phyloP scores from a whole-genome alignment of 257 asterid species.

The Hygrophila difformis region DNA sequence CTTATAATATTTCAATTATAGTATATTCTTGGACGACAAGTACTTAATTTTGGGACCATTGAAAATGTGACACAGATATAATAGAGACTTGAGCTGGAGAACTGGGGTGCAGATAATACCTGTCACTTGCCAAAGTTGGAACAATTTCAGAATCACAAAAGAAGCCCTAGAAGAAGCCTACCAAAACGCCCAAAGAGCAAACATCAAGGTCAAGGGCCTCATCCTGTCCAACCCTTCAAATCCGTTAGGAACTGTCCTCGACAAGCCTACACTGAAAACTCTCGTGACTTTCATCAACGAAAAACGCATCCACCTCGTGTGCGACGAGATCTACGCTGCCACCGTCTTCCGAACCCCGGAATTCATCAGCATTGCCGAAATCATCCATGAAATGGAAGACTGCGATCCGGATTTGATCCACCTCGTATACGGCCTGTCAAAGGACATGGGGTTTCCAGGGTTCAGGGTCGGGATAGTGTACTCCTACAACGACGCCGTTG shows the following conservation, averaged over 20 bases:
- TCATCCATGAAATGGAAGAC: conserved; percentile 36
- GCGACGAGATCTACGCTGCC: conserved; percentile 71
- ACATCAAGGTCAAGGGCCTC: conserved; percentile 59
- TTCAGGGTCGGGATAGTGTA: conserved; percentile 69
- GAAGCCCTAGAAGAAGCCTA: conserved; percentile 55
- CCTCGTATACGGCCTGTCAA: conserved; percentile 58
- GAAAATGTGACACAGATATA: conserved; percentile 42
- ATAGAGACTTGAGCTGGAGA: conserved; percentile 85
- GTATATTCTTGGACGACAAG: neutral
- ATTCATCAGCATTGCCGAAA: conserved; percentile 45
- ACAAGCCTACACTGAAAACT: conserved; percentile 24
- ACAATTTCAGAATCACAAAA: conserved; percentile 47
- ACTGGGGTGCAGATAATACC: conserved; percentile 61
- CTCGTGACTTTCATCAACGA: conserved; percentile 39
- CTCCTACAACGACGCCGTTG: conserved; percentile 59
- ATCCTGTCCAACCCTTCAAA: conserved; percentile 70
- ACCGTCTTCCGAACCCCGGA: conserved; percentile 35
- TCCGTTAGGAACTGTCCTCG: conserved; percentile 66
- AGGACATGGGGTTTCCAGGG: conserved; percentile 83
- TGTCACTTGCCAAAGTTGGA: conserved; percentile 41
- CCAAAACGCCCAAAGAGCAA: conserved; percentile 32
- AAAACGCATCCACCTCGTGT: conserved; percentile 61
- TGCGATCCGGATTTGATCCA: conserved; percentile 41
- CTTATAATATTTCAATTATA: too few species aligned
- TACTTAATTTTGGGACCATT: neutral